Base-by-base conservation (phyloP, 306 rosid genomes). In the Dryas drummondii region DNA sequence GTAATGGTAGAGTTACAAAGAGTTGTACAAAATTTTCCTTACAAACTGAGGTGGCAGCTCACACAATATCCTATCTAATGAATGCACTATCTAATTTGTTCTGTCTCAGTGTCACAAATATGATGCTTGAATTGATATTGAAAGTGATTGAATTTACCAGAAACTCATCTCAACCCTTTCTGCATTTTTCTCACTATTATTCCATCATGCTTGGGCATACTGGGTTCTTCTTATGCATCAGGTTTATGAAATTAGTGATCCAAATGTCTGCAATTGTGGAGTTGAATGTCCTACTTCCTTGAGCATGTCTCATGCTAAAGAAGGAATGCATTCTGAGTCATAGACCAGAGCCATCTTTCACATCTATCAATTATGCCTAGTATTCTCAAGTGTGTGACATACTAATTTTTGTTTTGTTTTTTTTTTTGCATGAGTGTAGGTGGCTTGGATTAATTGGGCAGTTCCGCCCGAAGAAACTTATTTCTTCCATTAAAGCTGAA, bases 361-460 rank as follows among this genome's bases (percentile, higher is more conserved):
- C 73, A 61, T 22, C 15, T 22, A 45, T 46, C 46, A 44, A 58
- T 5, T 47, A 49, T 10, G 59, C 19, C 37, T 47, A 73, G 46
- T 46, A 14, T 32, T 73, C 26, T 14, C 66, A 68, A 32, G 60
- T 70, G 12, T 75, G 65, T 47, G 46, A 58, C 26, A 17, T 62
- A 74, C 72, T 79, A 52, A 68, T 83, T 8, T 17, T 14, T 42
- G 51, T 74, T 50, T 61, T 47, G n/a, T n/a, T 60, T 59, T 0
- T 60, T 59, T 60, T 68, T 80, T 55, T 48, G 22, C 75, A 74
- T 65, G 37, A 7, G 22, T 79, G 27, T 83, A 94, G 98, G 98
- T 91, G 91, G 98, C 80, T 88, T 87, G 94, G 93, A 66, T 27
- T 88, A 75, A 73, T 86, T 22, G 97, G 97, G 19, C 96, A 88